Percentiles rank a stretch among this genome's conserved stretches.
Evolutionary conservation across 495 filamentous ascomycete genomes (phyloP).

Genomic region (Elaphomyces granulatus): DNA sequence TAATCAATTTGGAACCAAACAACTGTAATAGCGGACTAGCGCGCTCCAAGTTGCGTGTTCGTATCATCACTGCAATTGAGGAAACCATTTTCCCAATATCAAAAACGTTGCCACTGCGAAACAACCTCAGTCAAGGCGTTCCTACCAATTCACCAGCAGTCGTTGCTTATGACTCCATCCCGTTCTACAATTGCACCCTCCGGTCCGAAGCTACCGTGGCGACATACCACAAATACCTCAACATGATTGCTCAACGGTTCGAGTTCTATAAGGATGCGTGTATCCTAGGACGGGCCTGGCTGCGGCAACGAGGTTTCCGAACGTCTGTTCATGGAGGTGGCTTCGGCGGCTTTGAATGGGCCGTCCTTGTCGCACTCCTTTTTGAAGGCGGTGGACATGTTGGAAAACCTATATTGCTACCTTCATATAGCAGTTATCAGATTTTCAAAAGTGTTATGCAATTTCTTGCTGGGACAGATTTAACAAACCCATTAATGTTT

Average conservation of each 20-base stretch:
- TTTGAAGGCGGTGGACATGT: constrained; percentile 58
- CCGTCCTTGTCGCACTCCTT: constrained; percentile 59
- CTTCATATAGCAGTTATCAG: constrained; percentile 79
- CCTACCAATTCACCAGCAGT: neutral
- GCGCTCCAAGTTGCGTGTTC: constrained; percentile 42
- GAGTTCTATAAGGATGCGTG: constrained; percentile 67
- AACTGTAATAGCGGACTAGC: constrained; percentile 14
- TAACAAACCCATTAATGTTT: constrained; percentile 50
- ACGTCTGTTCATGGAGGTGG: constrained; percentile 56
- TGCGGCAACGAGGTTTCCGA: constrained; percentile 72
- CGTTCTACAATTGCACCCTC: constrained; percentile 81
- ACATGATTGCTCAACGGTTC: constrained; percentile 49
- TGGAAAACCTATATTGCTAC: constrained; percentile 54
- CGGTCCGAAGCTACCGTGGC: constrained; percentile 60
- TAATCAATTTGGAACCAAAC: constrained; percentile 42
- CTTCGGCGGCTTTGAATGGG: constrained; percentile 91
- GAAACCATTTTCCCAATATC: constrained; percentile 47
- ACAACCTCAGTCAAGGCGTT: constrained; percentile 37
- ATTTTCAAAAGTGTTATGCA: constrained; percentile 86
- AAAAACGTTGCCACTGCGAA: constrained; percentile 56
- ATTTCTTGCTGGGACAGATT: constrained; percentile 57
- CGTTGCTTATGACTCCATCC: constrained; percentile 36
- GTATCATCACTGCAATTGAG: constrained; percentile 61
- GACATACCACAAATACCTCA: constrained; percentile 57
- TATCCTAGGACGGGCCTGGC: constrained; percentile 73